These are phyloP conservation scores for Populus ilicifolia DNA, from an alignment of 345 rosid species.

Conservation along the genomic window DNA sequence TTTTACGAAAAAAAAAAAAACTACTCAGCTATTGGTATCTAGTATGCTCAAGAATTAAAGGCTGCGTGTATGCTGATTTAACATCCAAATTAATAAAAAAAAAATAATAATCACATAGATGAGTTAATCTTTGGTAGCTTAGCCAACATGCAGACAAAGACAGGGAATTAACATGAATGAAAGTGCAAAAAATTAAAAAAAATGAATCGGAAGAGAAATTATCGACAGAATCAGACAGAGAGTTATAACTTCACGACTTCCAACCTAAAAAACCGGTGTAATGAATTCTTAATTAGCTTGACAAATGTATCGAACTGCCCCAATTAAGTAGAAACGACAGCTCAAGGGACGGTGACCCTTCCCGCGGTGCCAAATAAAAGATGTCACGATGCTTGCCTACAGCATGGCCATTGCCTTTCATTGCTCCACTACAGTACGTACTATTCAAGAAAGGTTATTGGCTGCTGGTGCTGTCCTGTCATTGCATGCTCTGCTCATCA, in stretches of 20 bases:
- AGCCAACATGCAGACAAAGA: too few species aligned
- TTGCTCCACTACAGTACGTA: neutral
- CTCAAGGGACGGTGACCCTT: neutral
- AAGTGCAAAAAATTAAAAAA: too few species aligned
- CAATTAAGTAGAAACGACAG: neutral
- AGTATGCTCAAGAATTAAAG: too few species aligned
- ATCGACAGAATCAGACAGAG: too few species aligned
- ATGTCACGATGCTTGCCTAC: neutral
- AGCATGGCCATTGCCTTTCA: neutral
- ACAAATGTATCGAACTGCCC: neutral
- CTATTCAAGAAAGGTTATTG: neutral
- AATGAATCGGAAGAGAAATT: too few species aligned
- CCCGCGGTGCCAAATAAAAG: neutral
- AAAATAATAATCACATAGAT: too few species aligned
- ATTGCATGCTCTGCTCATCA: conserved; percentile 3
- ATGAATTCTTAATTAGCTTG: neutral
- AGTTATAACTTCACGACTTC: neutral
- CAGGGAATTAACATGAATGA: too few species aligned
- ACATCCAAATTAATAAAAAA: too few species aligned
- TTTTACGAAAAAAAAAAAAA: too few species aligned
- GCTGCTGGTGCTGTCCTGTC: neutral
- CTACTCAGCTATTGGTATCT: too few species aligned
- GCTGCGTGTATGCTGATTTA: too few species aligned
- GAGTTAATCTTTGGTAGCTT: too few species aligned
- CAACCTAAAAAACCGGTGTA: neutral